These are phyloP conservation scores for Fallopia convolvulus DNA, from an alignment of 148 eudicot species.

Conservation along the genomic window DNA sequence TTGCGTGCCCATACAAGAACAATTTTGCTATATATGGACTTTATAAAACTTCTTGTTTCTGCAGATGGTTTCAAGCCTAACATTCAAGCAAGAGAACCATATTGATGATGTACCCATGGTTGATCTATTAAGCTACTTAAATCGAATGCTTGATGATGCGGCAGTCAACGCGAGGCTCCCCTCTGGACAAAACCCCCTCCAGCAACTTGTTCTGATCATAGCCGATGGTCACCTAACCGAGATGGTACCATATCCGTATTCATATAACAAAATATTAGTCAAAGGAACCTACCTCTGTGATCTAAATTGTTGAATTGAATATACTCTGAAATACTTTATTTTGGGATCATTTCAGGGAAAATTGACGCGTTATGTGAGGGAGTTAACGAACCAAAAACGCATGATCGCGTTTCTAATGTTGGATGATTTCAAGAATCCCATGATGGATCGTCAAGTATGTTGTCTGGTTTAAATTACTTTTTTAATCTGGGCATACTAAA, in stretches of 20 bases:
- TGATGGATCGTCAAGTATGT: constrained; percentile 58
- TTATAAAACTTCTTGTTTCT: neutral
- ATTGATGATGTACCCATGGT: constrained; percentile 69
- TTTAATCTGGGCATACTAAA: neutral
- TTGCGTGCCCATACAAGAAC: neutral
- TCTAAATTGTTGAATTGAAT: neutral
- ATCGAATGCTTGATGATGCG: constrained; percentile 66
- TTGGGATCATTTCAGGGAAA: constrained; percentile 32
- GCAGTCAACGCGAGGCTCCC: constrained; percentile 71
- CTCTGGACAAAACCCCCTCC: constrained; percentile 78
- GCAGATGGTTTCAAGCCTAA: constrained; percentile 91
- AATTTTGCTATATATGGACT: neutral
- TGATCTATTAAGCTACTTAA: constrained; percentile 66
- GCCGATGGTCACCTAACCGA: constrained; percentile 88
- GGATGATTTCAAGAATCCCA: constrained; percentile 67
- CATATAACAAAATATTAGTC: neutral
- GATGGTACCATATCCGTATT: constrained; percentile 28
- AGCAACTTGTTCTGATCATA: constrained; percentile 89
- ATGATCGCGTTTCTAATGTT: constrained; percentile 86
- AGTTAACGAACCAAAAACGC: constrained; percentile 58
- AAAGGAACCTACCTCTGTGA: neutral
- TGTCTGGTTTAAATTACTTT: neutral
- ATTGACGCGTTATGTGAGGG: constrained; percentile 66
- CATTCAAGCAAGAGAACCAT: constrained; percentile 87
- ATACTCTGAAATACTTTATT: neutral